Percentiles rank a stretch among this genome's conserved stretches.
phyloP scores from a whole-genome alignment of 2,329 filamentous ascomycete species.

The Alternaria sp. region DNA sequence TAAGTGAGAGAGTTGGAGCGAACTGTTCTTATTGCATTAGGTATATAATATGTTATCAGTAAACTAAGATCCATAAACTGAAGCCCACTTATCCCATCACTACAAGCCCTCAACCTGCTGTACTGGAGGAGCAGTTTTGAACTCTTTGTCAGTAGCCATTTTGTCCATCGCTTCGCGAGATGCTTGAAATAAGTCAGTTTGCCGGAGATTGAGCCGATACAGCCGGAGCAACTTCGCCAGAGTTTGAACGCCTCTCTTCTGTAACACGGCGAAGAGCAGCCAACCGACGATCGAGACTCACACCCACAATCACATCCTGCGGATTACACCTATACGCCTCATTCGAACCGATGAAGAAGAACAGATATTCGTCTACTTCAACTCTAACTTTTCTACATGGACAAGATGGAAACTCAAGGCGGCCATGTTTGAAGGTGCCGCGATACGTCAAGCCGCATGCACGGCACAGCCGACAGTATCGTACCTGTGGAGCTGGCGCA shows the following conservation, averaged over 20 bases:
- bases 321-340: background rate
- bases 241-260: background rate
- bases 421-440: background rate
- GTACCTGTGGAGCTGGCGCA: background rate
- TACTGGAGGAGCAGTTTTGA: background rate
- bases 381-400: background rate
- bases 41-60: too few relatives aligned
- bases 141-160: too few relatives aligned
- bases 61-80: background rate
- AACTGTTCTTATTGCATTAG: background rate
- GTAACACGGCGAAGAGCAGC: background rate
- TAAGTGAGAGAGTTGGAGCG: background rate
- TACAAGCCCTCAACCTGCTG: background rate
- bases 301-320: background rate
- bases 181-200: background rate
- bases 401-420: background rate
- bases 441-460: background rate
- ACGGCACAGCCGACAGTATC: background rate
- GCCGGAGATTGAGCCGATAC: too few relatives aligned
- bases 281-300: background rate
- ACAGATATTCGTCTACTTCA: background rate
- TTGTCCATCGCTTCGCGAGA: background rate
- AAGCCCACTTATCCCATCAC: background rate
- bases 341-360: conserved; percentile 4
- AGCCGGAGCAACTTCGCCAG: background rate